Evolutionary conservation across 805 yeast species (phyloP), one percentile per base, ranked within the genome.

Genomic region (Saccharomycopsis malanga): DNA sequence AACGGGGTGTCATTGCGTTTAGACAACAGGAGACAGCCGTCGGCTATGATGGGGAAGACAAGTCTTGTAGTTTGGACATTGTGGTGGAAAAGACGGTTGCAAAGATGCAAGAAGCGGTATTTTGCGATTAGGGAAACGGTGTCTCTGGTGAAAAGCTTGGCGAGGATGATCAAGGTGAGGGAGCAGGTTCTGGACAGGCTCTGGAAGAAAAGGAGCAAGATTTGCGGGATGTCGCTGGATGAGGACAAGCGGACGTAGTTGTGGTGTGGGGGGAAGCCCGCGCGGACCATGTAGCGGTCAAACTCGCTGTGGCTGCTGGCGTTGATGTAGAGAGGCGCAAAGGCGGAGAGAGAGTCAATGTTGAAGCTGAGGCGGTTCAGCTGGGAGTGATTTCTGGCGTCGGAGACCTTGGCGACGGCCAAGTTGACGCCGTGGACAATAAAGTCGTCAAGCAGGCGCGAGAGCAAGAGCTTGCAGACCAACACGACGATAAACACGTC

Each of bases 31-130:
- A 38, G 21, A 12, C 39, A 44, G 18, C 24, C 41, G 17, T 44
- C 45, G 14, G 24, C 27, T 15, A 48, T 48, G 2, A 48, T 34
- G 2, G 52, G 52, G 22, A 44, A 45, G n/a, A 41, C 27, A 3
- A 45, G 3, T 17, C 32, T 23, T 4, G 22, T 14, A 15, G 40
- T 5, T 3, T n/a, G 14, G 4, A 6, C 20, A 17, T 18, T 34
- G 14, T 21, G 25, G 6, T n/a, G n/a, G 14, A 20, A n/a, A 25
- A 45, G 39, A 20, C 40, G 20, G 3, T 34, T n/a, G 6, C 39
- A 4, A 20, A 45, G 35, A 14, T 41, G 15, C 14, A 45, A 23
- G 24, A 20, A 40, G 15, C 49, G n/a, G 6, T n/a, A 12, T 23
- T 41, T 45, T 22, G 20, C 12, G 24, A 25, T 39, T 15, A 39